Evolutionary conservation across 192 early-diverging fungal genomes (phyloP).

Genomic region (Gryganskiella cystojenkinii): DNA sequence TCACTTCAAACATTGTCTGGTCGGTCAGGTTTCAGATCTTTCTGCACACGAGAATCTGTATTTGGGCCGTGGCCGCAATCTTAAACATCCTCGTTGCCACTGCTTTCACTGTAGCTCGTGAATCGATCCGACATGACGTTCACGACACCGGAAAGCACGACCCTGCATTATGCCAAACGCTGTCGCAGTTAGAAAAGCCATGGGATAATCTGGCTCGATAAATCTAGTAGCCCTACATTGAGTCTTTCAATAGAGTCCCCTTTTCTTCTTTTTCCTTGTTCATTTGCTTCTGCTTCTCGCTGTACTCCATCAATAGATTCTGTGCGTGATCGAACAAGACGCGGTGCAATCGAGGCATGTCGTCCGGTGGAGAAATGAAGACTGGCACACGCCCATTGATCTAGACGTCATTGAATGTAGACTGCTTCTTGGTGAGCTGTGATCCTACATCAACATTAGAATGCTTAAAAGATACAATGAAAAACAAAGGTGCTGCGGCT

Average conservation of each 20-base stretch:
- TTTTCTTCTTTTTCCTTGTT: background rate
- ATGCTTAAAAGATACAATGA: background rate
- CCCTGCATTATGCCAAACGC: slow-evolving; percentile 3
- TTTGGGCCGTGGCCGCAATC: background rate
- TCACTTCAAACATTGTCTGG: too few species aligned
- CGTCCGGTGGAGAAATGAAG: background rate
- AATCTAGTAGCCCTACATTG: slow-evolving; percentile 1
- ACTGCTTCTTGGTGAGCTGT: background rate
- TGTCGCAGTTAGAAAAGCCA: slow-evolving; percentile 1
- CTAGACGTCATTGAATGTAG: slow-evolving; percentile 1
- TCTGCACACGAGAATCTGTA: too few species aligned
- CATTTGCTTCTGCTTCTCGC: background rate
- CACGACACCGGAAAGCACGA: slow-evolving; percentile 3
- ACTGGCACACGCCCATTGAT: background rate
- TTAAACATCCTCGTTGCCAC: slow-evolving; percentile 4
- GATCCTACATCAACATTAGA: background rate
- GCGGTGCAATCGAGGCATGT: slow-evolving; percentile 4
- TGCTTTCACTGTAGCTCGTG: slow-evolving; percentile 2
- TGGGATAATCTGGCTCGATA: slow-evolving; percentile 2
- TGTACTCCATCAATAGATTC: slow-evolving; percentile 1
- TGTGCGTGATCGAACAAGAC: slow-evolving; percentile 8
- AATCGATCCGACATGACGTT: slow-evolving; percentile 9
- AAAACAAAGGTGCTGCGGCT: background rate
- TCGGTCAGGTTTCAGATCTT: too few species aligned
- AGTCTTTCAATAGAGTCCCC: slow-evolving; percentile 2